Evolutionary conservation across 2,329 filamentous ascomycete genomes (phyloP), one percentile per base, ranked within the genome.

Genomic region (Penicillium psychrosexuale): DNA sequence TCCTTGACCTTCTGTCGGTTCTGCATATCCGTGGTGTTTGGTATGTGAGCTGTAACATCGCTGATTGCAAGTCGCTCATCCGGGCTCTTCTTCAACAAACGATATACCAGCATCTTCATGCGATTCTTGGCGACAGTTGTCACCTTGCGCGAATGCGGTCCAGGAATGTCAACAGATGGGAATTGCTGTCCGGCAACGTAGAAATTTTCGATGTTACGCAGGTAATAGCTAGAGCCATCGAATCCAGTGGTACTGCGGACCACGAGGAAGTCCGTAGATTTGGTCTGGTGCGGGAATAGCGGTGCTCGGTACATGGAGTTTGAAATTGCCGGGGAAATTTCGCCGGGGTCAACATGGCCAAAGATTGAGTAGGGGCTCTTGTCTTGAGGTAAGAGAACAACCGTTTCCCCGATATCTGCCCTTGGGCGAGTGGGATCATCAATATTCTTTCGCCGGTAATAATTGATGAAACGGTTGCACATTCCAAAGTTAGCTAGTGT

Each of bases 1-100:
- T 99, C 94, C 67, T 97, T 94, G 76, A 99, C 87, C 74, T 97
- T 97, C 67, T 96, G 92, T 33, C 94, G 85, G 65, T 97, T 97
- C 69, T 97, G 93, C 53, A 94, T 91, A 69, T 97, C 93, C 19
- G 90, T 94, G 6, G 91, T 94, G 37, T 94, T 93, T 8, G 91
- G 90, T 58, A 97, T 90, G 70, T 99, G 94, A 42, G 86, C 89
- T 3, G 92, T 97, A 36, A 99, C 89, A 65, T 93, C 90, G n/a
- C 84, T 84, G 15, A 96, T 84, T 22, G 86, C 86, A 24, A 91
- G 82, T 42, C 85, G 82, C 57, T 86, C 79, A 27, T 87, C 83
- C 17, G 84, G 79, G 65, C 87, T 91, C 65, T 90, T 89, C 59
- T 87, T 84, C 66, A 96, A 90, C 70, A 96, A 86, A 47, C 94